Percentiles rank a stretch among this genome's conserved stretches.
Evolutionary conservation across 768 basidiomycete species (phyloP).

Genomic region (Mycena alexandri): DNA sequence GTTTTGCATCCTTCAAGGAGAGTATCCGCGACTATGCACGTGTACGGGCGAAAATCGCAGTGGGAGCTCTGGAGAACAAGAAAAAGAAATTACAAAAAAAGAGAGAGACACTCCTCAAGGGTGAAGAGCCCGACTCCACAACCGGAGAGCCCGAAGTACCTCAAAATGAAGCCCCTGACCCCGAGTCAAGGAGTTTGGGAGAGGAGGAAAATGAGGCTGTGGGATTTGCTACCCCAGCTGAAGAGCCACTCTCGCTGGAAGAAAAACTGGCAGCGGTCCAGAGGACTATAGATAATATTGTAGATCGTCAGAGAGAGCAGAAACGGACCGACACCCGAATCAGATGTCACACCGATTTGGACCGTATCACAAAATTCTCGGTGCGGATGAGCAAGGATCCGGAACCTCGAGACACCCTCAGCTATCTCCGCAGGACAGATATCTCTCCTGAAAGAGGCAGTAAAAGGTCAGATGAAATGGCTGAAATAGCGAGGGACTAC

Average conservation of each 20-base stretch:
- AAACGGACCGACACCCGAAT: background rate
- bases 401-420: slow-evolving; percentile 8
- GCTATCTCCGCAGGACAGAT: slow-evolving; percentile 5
- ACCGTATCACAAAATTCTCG: slow-evolving; percentile 18
- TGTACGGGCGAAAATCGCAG: background rate
- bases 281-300: background rate
- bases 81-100: background rate
- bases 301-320: background rate
- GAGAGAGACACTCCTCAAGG: background rate
- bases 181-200: too few relatives aligned
- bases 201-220: too few relatives aligned
- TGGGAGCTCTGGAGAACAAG: slow-evolving; percentile 11
- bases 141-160: background rate
- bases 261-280: too few relatives aligned
- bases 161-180: too few relatives aligned
- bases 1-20: background rate
- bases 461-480: slow-evolving; percentile 16
- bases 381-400: background rate
- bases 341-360: background rate
- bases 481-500: slow-evolving; percentile 21
- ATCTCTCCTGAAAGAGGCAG: background rate
- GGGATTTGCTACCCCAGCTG: background rate
- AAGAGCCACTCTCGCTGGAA: background rate
- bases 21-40: background rate
- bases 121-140: too few relatives aligned